These are phyloP conservation scores for Aristolochia fimbriata DNA, from an alignment of 164 flowering plant genomes.

Conservation along the genomic window DNA sequence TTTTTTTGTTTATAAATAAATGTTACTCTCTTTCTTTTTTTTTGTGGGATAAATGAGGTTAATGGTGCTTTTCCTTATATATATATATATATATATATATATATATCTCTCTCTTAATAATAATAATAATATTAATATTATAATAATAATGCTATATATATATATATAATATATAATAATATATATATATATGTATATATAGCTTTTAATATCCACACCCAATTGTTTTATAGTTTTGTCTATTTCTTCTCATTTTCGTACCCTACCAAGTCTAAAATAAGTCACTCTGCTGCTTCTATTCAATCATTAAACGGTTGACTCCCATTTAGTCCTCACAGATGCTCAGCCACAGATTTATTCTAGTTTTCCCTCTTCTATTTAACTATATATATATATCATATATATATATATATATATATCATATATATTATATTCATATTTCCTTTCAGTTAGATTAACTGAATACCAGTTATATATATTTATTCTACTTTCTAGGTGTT, in stretches of 20 bases:
- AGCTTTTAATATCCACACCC: not conserved
- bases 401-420: not conserved
- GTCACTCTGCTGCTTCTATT: not conserved
- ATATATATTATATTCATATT: not conserved
- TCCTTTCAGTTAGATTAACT: not conserved
- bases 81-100: too few relatives aligned
- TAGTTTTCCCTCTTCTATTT: not conserved
- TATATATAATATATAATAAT: too few relatives aligned
- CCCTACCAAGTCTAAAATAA: too few relatives aligned
- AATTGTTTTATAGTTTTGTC: not conserved
- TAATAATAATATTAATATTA: too few relatives aligned
- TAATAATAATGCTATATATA: too few relatives aligned
- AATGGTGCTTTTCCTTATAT: too few relatives aligned
- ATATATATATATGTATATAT: too few relatives aligned
- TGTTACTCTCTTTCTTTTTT: too few relatives aligned
- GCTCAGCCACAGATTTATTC: not conserved
- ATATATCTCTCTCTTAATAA: too few relatives aligned
- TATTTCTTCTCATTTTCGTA: conserved; percentile 1
- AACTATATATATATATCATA: not conserved
- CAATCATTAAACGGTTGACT: conserved; percentile 1
- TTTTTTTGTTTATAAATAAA: too few relatives aligned
- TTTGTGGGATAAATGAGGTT: too few relatives aligned
- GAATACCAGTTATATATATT: not conserved
- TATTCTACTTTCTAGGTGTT: not conserved
- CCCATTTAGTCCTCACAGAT: not conserved